Conservation (phyloP, 768 basidiomycete species). For the Suillus lakei region DNA sequence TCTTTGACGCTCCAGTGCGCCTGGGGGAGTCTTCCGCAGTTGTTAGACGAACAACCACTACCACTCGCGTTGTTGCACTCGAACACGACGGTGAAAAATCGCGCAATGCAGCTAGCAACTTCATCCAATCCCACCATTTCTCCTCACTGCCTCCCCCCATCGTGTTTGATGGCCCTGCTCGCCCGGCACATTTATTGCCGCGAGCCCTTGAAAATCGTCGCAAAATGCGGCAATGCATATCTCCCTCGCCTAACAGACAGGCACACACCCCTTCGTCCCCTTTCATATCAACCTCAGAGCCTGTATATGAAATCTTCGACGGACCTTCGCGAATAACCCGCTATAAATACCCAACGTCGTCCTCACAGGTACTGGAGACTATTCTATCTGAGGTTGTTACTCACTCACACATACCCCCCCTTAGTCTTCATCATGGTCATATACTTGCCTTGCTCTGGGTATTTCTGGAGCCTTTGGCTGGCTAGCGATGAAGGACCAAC, state of each 20-base stretch:
- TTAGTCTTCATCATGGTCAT: slow-evolving; percentile 13
- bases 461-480: slow-evolving; percentile 30
- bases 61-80: slow-evolving; percentile 12
- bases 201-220: slow-evolving; percentile 17
- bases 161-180: slow-evolving; percentile 55
- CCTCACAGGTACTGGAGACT: slow-evolving; percentile 21
- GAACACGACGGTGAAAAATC: slow-evolving; percentile 13
- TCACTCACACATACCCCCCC: neutral
- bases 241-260: slow-evolving; percentile 7
- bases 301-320: slow-evolving; percentile 46
- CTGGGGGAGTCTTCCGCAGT: slow-evolving; percentile 41
- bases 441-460: slow-evolving; percentile 16
- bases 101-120: slow-evolving; percentile 10
- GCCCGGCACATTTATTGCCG: slow-evolving; percentile 31
- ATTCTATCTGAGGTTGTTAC: neutral
- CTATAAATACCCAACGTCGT: slow-evolving; percentile 18
- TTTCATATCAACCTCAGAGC: slow-evolving; percentile 33
- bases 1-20: slow-evolving; percentile 52
- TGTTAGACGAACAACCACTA: slow-evolving; percentile 21
- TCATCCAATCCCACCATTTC: slow-evolving; percentile 19
- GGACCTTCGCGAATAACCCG: slow-evolving; percentile 46
- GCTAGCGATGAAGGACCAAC: slow-evolving; percentile 20
- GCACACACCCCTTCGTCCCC: slow-evolving; percentile 16
- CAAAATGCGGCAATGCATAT: slow-evolving; percentile 15
- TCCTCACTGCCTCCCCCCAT: slow-evolving; percentile 47